These are phyloP conservation scores for Hanseniaspora pseudoguilliermondii DNA, from an alignment of 805 yeast species.

Conservation along the genomic window DNA sequence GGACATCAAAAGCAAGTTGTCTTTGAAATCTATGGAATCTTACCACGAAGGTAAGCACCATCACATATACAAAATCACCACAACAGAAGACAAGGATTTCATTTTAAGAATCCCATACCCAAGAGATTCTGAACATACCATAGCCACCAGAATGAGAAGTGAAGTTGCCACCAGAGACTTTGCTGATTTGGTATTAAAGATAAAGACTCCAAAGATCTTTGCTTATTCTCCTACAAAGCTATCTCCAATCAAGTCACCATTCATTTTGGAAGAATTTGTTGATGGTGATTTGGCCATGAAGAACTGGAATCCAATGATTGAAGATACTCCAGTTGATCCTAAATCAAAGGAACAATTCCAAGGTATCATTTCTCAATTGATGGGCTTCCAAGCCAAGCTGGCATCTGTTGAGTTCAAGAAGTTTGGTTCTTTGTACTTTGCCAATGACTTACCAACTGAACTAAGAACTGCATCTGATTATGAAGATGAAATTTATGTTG, in stretches of 20 bases:
- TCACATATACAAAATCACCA: conserved; percentile 60
- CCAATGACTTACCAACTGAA: conserved; percentile 42
- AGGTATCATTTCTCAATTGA: conserved; percentile 57
- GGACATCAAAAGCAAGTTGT: conserved; percentile 31
- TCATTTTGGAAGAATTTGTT: conserved; percentile 64
- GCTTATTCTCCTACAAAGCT: conserved; percentile 48
- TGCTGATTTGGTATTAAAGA: conserved; percentile 46
- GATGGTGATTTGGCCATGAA: conserved; percentile 78
- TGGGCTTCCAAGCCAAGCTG: conserved; percentile 49
- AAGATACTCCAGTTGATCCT: conserved; percentile 39
- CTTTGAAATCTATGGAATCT: conserved; percentile 61
- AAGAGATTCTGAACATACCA: conserved; percentile 51
- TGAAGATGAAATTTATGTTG: conserved; percentile 36
- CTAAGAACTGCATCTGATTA: conserved; percentile 24
- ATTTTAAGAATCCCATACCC: conserved; percentile 79
- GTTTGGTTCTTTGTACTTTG: conserved; percentile 74
- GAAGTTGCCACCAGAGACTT: conserved; percentile 94
- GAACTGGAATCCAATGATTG: conserved; percentile 73
- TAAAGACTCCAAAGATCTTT: conserved; percentile 61
- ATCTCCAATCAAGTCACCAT: conserved; percentile 62
- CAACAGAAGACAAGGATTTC: conserved; percentile 45
- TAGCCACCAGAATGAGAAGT: conserved; percentile 57
- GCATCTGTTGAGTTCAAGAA: conserved; percentile 49
- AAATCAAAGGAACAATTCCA: conserved; percentile 38
- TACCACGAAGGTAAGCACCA: conserved; percentile 92